Conservation (phyloP, 352 stramenopile genomes). For the Phytophthora pistaciae region DNA sequence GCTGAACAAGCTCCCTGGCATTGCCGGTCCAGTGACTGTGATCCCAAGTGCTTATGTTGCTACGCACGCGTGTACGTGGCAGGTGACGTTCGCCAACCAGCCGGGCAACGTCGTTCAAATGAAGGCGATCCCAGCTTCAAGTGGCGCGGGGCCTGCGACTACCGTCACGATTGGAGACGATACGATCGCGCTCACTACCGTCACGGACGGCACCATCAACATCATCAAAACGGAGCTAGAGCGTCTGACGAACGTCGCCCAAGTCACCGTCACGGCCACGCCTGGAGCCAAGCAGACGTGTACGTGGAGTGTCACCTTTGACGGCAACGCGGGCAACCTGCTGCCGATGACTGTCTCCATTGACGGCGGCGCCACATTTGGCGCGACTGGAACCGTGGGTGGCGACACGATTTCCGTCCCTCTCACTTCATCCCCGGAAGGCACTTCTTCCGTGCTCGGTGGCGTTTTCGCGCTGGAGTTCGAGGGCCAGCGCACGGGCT, state of each 20-base stretch:
- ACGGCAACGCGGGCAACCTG: slow-evolving; percentile 92
- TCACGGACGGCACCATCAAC: slow-evolving; percentile 87
- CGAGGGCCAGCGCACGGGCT: slow-evolving; percentile 89
- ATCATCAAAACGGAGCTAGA: slow-evolving; percentile 97
- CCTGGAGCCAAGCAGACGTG: slow-evolving; percentile 78
- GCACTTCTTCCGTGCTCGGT: slow-evolving; percentile 65
- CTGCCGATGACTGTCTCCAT: slow-evolving; percentile 64
- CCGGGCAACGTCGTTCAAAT: slow-evolving; percentile 88
- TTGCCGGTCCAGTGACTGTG: slow-evolving; percentile 62
- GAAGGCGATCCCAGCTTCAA: slow-evolving; percentile 64
- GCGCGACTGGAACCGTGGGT: slow-evolving; percentile 29
- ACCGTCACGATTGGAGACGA: slow-evolving; percentile 80
- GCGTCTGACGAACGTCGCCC: slow-evolving; percentile 88
- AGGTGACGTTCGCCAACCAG: slow-evolving; percentile 91
- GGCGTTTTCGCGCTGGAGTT: slow-evolving; percentile 92
- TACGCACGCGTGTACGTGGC: slow-evolving; percentile 86
- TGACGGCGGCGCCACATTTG: slow-evolving; percentile 49
- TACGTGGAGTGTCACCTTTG: slow-evolving; percentile 94
- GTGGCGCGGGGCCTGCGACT: slow-evolving; percentile 39
- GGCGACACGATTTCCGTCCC: slow-evolving; percentile 63
- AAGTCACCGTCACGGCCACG: slow-evolving; percentile 87
- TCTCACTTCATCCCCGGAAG: slow-evolving; percentile 41
- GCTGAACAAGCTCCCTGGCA: slow-evolving; percentile 52
- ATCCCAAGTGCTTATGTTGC: slow-evolving; percentile 50
- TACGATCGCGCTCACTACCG: slow-evolving; percentile 78